Evolutionary conservation across 805 yeast genomes (phyloP).

Genomic region (Grigorovia humatica): DNA sequence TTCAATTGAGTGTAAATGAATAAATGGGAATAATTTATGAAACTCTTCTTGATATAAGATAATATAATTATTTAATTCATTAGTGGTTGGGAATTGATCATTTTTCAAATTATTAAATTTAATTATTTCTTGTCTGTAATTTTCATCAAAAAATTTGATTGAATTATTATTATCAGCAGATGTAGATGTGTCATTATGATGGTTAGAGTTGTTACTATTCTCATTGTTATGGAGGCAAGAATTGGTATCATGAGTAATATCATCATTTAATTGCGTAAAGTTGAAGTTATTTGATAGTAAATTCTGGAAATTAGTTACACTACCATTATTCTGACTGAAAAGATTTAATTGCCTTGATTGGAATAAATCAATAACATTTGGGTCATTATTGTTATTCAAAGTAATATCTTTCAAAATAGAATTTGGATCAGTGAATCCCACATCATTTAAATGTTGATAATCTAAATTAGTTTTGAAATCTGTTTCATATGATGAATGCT

Average conservation of each 20-base stretch:
- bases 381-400: background rate
- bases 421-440: slow-evolving; percentile 39
- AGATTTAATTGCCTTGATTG: slow-evolving; percentile 52
- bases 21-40: slow-evolving; percentile 52
- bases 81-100: slow-evolving; percentile 60
- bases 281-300: background rate
- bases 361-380: slow-evolving; percentile 6
- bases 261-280: background rate
- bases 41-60: slow-evolving; percentile 68
- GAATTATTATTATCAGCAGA: background rate
- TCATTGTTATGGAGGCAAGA: background rate
- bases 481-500: slow-evolving; percentile 33
- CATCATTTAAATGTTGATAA: slow-evolving; percentile 36
- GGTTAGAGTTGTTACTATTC: background rate
- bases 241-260: background rate
- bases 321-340: slow-evolving; percentile 20
- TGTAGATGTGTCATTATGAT: background rate
- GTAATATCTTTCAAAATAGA: background rate
- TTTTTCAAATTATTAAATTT: slow-evolving; percentile 41
- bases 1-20: slow-evolving; percentile 57
- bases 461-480: slow-evolving; percentile 39
- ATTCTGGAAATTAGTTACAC: background rate
- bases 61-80: slow-evolving; percentile 68
- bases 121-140: slow-evolving; percentile 45
- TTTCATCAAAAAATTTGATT: slow-evolving; percentile 33